Conservation (phyloP, 495 filamentous ascomycete genomes). For the Tuber microsphaerosporum region DNA sequence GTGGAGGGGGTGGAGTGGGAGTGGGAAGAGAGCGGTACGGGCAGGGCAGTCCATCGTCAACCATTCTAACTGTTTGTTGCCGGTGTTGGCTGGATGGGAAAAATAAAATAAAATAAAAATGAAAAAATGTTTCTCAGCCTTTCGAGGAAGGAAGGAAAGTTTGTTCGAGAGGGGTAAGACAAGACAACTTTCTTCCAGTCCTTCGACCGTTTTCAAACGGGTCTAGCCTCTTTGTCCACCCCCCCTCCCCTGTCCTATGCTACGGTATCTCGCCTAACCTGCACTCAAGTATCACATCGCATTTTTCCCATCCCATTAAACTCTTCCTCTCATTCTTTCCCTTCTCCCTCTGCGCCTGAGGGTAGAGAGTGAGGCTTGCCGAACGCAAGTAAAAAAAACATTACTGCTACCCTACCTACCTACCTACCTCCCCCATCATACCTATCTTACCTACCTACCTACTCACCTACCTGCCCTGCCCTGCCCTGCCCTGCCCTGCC, state of each 20-base stretch:
- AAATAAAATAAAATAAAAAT: no score
- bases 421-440: no score
- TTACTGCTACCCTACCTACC: background rate
- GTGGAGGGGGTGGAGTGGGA: no score
- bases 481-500: background rate
- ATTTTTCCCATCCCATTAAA: constrained; percentile 5
- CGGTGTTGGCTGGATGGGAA: no score
- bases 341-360: background rate
- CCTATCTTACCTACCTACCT: no score
- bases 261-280: background rate
- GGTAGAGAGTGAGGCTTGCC: background rate
- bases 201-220: background rate
- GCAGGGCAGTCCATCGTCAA: background rate
- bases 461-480: background rate
- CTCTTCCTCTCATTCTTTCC: background rate
- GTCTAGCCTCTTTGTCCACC: background rate
- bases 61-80: no score
- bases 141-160: background rate
- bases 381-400: background rate
- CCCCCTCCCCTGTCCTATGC: background rate
- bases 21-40: no score
- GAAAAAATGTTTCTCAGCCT: background rate
- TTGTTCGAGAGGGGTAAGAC: background rate
- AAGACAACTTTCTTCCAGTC: background rate
- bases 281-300: background rate